Conservation (phyloP, 2,329 filamentous ascomycete genomes). For the Fusarium pseudonygamai region DNA sequence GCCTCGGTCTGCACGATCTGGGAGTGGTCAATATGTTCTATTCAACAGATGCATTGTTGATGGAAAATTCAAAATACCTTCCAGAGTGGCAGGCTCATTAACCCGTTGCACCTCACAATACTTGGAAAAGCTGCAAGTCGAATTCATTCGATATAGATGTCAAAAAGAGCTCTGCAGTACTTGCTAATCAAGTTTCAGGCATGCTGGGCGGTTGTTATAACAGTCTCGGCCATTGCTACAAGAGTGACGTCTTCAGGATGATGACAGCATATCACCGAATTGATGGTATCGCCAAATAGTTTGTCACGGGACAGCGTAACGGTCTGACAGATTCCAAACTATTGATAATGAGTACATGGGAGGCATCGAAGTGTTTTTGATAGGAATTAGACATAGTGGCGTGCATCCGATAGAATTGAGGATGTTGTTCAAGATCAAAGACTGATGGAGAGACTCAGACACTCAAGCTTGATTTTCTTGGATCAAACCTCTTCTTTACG, state of each 20-base stretch:
- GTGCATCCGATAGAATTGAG: not conserved
- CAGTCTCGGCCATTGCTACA: not conserved
- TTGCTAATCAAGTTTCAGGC: not conserved
- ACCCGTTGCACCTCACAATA: not conserved
- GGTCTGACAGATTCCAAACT: not conserved
- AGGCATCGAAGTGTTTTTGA: not conserved
- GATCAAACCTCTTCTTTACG: not conserved
- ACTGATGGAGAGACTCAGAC: not conserved
- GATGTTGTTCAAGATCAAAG: not conserved
- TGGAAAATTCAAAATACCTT: conserved; percentile 4
- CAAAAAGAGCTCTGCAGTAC: not conserved
- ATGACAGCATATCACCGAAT: not conserved
- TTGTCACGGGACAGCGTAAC: not conserved
- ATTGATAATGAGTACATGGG: not conserved
- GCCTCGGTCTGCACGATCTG: not conserved
- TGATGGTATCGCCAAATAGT: not conserved
- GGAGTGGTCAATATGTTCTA: not conserved
- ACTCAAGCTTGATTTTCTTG: not conserved
- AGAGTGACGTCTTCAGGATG: not conserved
- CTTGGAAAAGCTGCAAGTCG: not conserved
- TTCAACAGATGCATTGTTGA: not conserved
- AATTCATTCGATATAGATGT: no score
- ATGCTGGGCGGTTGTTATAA: no score
- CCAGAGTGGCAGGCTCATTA: not conserved
- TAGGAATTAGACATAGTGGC: not conserved